These are phyloP conservation scores for Grosmannia clavigera DNA, from an alignment of 2,329 filamentous ascomycete species.

Conservation along the genomic window DNA sequence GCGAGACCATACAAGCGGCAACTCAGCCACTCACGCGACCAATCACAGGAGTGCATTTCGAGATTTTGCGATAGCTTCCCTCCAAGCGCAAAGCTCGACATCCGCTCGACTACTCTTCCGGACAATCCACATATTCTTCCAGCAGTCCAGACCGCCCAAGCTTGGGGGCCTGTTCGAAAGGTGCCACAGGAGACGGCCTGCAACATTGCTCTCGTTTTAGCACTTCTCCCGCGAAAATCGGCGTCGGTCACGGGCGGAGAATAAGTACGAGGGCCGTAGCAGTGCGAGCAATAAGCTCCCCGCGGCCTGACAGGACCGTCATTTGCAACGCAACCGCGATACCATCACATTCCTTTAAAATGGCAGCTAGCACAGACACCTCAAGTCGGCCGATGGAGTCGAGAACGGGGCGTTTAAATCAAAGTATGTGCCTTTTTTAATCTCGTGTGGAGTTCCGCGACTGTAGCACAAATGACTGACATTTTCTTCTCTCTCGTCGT, in stretches of 20 bases:
- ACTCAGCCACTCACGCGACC: neutral
- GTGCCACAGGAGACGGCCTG: no score
- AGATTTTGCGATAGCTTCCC: slow-evolving; percentile 1
- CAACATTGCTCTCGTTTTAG: neutral
- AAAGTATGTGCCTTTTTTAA: slow-evolving; percentile 48
- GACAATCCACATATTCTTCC: neutral
- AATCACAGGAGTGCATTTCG: slow-evolving; percentile 1
- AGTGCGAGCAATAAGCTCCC: neutral
- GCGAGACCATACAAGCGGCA: neutral
- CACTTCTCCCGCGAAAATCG: neutral
- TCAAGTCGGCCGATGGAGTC: slow-evolving; percentile 55
- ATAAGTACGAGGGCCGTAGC: neutral
- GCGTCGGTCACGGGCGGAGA: neutral
- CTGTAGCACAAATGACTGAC: slow-evolving; percentile 1
- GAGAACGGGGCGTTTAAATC: slow-evolving; percentile 63
- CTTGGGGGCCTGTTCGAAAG: no score
- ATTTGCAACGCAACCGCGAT: neutral
- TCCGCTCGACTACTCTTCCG: neutral
- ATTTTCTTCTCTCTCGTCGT: slow-evolving; percentile 10
- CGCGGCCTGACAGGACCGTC: neutral
- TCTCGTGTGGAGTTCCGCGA: neutral
- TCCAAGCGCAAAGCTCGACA: neutral
- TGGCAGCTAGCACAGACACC: neutral
- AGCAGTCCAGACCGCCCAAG: no score
- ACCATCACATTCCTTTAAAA: neutral